phyloP scores from a whole-genome alignment of 805 yeast genomes.

The Saccharomyces mikatae region DNA sequence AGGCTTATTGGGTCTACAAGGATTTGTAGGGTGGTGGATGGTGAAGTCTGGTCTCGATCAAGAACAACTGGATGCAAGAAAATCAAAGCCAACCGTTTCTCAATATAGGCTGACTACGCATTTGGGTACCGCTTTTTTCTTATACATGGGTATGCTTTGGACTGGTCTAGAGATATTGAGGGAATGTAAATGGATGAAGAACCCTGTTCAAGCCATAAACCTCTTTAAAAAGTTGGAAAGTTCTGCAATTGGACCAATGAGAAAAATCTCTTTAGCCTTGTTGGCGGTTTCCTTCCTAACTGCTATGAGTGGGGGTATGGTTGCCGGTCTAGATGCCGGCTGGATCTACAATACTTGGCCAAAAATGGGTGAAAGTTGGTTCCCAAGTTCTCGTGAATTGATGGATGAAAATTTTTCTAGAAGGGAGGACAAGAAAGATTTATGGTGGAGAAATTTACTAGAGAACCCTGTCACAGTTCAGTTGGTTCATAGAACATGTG shows the following conservation, averaged over 20 bases:
- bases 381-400: constrained; percentile 73
- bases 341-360: constrained; percentile 94
- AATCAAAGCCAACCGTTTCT: constrained; percentile 93
- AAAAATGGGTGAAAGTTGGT: constrained; percentile 79
- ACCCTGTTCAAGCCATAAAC: constrained; percentile 50
- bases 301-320: constrained; percentile 96
- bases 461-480: constrained; percentile 97
- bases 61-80: constrained; percentile 65
- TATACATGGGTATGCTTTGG: constrained; percentile 84
- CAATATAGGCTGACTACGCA: constrained; percentile 92
- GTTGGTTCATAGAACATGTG: constrained; percentile 78
- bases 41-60: constrained; percentile 90
- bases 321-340: constrained; percentile 97
- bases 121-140: constrained; percentile 81
- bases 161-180: constrained; percentile 79
- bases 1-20: constrained; percentile 80
- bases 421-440: constrained; percentile 56
- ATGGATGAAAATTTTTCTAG: constrained; percentile 69
- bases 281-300: constrained; percentile 71
- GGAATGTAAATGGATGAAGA: constrained; percentile 60
- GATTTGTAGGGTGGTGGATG: constrained; percentile 99
- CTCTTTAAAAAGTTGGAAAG: constrained; percentile 52
- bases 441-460: constrained; percentile 84
- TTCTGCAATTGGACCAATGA: constrained; percentile 50
- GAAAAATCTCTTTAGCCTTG: constrained; percentile 48